phyloP scores from a whole-genome alignment of 2,329 filamentous ascomycete species.

The Pyrenophora teres region DNA sequence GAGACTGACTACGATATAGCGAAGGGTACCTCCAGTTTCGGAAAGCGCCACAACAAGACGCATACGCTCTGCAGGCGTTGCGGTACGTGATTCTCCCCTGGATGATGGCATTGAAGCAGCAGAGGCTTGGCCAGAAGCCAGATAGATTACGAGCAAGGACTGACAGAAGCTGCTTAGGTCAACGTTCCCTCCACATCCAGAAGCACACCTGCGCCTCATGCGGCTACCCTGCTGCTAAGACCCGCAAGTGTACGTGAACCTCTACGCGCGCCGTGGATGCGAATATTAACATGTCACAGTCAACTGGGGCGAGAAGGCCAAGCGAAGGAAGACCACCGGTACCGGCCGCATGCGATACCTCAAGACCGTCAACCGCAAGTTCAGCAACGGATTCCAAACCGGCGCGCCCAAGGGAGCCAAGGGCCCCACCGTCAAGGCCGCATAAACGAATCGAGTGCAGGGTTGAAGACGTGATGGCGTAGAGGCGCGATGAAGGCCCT shows the following conservation, averaged over 20 bases:
- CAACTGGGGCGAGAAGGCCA: constrained; percentile 99
- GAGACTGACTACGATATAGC: constrained; percentile 60
- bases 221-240: constrained; percentile 97
- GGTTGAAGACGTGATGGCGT: constrained; percentile 21
- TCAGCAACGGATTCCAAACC: constrained; percentile 97
- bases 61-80: constrained; percentile 98
- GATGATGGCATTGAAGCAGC: constrained; percentile 13
- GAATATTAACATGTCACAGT: constrained; percentile 59
- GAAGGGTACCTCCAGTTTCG: constrained; percentile 74
- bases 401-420: constrained; percentile 84
- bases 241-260: constrained; percentile 90
- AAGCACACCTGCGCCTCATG: constrained; percentile 97
- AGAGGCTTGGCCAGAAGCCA: constrained; percentile 8
- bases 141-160: constrained; percentile 34
- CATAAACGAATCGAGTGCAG: constrained; percentile 20
- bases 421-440: constrained; percentile 56
- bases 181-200: constrained; percentile 98
- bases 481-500: constrained; percentile 34
- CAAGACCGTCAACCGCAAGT: constrained; percentile 87
- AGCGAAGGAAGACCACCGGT: constrained; percentile 99
- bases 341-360: constrained; percentile 95
- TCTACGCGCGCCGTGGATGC: constrained; percentile 11
- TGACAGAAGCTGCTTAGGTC: constrained; percentile 62
- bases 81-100: constrained; percentile 67
- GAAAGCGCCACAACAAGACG: constrained; percentile 95